Percentiles rank a stretch among this genome's conserved stretches.
phyloP scores from a whole-genome alignment of 352 stramenopile species.

The Pilasporangium apinafurcum region DNA sequence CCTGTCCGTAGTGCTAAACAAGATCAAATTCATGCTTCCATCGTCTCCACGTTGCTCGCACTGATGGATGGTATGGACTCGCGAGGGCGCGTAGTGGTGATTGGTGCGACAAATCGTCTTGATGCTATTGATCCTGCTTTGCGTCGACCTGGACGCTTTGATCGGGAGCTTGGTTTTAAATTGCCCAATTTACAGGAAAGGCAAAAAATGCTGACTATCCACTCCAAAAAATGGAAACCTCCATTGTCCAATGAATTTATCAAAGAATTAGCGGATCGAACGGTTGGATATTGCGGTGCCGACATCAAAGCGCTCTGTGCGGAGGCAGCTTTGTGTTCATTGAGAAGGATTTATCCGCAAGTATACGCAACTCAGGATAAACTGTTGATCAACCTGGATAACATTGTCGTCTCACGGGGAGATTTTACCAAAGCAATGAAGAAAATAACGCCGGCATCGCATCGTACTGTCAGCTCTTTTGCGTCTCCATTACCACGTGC shows the following conservation, averaged over 20 bases:
- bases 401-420: slow-evolving; percentile 61
- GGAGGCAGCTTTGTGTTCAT: slow-evolving; percentile 84
- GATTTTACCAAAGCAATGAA: slow-evolving; percentile 68
- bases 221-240: slow-evolving; percentile 86
- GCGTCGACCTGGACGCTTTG: slow-evolving; percentile 90
- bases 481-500: slow-evolving; percentile 63
- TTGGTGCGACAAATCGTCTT: slow-evolving; percentile 97
- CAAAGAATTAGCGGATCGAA: slow-evolving; percentile 75
- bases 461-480: slow-evolving; percentile 63
- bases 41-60: slow-evolving; percentile 90
- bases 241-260: slow-evolving; percentile 47
- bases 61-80: slow-evolving; percentile 90
- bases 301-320: slow-evolving; percentile 90
- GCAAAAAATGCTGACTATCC: slow-evolving; percentile 84
- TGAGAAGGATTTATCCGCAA: slow-evolving; percentile 83
- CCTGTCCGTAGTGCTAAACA: slow-evolving; percentile 90
- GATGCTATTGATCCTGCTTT: slow-evolving; percentile 94
- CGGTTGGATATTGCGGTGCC: slow-evolving; percentile 87
- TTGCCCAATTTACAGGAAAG: slow-evolving; percentile 80
- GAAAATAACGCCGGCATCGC: slow-evolving; percentile 81
- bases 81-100: slow-evolving; percentile 92
- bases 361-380: slow-evolving; percentile 82
- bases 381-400: slow-evolving; percentile 62
- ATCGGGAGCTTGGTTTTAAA: slow-evolving; percentile 88
- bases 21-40: slow-evolving; percentile 91